These are phyloP conservation scores for Globisporangium alternatum DNA, from an alignment of 352 stramenopile species.

Conservation along the genomic window DNA sequence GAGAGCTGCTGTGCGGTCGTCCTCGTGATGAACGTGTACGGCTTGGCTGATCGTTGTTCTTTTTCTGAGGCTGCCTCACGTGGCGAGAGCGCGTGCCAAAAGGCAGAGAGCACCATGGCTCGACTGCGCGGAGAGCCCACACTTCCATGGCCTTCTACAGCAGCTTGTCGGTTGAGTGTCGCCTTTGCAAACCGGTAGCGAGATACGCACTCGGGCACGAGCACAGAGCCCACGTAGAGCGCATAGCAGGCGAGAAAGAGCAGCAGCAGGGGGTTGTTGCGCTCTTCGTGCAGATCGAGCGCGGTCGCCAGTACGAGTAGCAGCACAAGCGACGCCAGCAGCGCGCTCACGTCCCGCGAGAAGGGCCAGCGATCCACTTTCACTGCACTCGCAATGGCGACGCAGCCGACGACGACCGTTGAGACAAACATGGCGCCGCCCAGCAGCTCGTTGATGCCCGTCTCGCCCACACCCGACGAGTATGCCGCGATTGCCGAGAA, in stretches of 20 bases:
- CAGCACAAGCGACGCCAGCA: constrained; percentile 48
- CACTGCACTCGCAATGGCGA: constrained; percentile 75
- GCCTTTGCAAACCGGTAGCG: constrained; percentile 21
- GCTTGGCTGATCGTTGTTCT: constrained; percentile 17
- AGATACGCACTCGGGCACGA: constrained; percentile 50
- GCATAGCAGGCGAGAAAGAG: constrained; percentile 51
- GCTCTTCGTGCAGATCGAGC: constrained; percentile 1
- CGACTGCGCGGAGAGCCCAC: not conserved
- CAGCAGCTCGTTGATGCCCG: constrained; percentile 92
- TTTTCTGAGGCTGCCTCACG: constrained; percentile 16
- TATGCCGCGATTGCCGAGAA: constrained; percentile 91
- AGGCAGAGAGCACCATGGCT: constrained; percentile 58
- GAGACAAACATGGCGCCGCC: constrained; percentile 96
- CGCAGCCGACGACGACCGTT: constrained; percentile 88
- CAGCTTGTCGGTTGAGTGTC: not conserved
- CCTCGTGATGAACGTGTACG: constrained; percentile 50
- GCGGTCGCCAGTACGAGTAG: constrained; percentile 36
- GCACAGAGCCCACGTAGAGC: constrained; percentile 56
- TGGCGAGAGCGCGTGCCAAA: constrained; percentile 71
- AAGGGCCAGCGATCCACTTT: constrained; percentile 67
- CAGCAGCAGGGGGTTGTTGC: constrained; percentile 30
- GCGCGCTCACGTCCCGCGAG: constrained; percentile 51
- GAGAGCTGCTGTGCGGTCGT: constrained; percentile 16
- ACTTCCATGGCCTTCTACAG: not conserved
- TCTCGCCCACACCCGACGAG: constrained; percentile 58